Conservation (phyloP, 169 alveolate species). For the Besnoitia besnoiti region DNA sequence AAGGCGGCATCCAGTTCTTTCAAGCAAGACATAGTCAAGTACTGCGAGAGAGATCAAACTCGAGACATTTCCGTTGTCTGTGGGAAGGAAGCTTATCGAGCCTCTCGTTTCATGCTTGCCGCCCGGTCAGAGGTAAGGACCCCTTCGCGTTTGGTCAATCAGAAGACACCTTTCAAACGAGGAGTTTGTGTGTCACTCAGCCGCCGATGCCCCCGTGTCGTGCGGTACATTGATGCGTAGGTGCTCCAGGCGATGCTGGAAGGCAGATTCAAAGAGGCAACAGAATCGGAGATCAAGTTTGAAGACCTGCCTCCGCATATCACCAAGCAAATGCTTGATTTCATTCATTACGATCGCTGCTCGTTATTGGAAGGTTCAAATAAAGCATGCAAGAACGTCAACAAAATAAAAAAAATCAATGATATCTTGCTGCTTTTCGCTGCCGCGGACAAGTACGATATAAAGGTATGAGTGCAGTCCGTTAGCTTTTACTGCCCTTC, state of each 20-base stretch:
- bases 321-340: slow-evolving; percentile 59
- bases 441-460: slow-evolving; percentile 67
- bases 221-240: slow-evolving; percentile 3
- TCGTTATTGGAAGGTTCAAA: slow-evolving; percentile 32
- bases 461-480: slow-evolving; percentile 29
- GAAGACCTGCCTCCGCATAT: slow-evolving; percentile 54
- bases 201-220: no score
- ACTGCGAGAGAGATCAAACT: slow-evolving; percentile 25
- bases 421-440: slow-evolving; percentile 54
- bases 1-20: background rate
- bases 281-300: slow-evolving; percentile 50
- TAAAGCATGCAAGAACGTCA: slow-evolving; percentile 32
- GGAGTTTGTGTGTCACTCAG: no score
- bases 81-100: slow-evolving; percentile 18
- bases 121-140: slow-evolving; percentile 33
- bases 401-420: background rate
- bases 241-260: slow-evolving; percentile 63
- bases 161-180: no score
- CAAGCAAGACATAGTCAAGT: slow-evolving; percentile 17
- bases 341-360: slow-evolving; percentile 62
- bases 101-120: slow-evolving; percentile 36
- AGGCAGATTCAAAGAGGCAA: slow-evolving; percentile 60
- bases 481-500: background rate
- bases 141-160: no score
- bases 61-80: slow-evolving; percentile 8